Conservation (phyloP, 345 rosid species). For the Heritiera fomes region DNA sequence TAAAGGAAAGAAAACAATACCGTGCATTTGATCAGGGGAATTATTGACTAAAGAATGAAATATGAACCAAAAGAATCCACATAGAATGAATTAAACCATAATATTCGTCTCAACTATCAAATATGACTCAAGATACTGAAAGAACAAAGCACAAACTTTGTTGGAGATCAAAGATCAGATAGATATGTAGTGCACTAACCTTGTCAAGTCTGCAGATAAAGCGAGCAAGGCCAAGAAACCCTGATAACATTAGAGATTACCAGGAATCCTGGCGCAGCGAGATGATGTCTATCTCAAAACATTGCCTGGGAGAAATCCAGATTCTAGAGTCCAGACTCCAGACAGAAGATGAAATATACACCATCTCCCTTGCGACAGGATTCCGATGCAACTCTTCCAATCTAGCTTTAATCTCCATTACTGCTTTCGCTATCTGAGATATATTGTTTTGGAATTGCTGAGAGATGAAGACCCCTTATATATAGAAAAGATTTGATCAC, state of each 20-base stretch:
- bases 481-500: background rate
- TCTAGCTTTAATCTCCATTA: background rate
- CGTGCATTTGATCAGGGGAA: background rate
- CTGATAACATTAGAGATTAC: constrained; percentile 7
- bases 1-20: background rate
- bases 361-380: constrained; percentile 26
- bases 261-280: constrained; percentile 6
- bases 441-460: background rate
- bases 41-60: background rate
- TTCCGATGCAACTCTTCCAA: background rate
- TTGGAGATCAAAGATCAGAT: background rate
- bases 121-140: background rate
- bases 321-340: background rate
- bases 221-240: background rate
- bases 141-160: background rate
- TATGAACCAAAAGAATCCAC: background rate
- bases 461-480: background rate
- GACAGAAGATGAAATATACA: background rate
- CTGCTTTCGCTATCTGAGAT: background rate
- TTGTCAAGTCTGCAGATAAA: background rate
- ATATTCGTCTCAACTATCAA: background rate
- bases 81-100: background rate
- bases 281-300: constrained; percentile 2
- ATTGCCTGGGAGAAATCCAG: background rate
- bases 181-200: constrained; percentile 2